phyloP scores from a whole-genome alignment of 805 yeast genomes.

The Saturnispora zaruensis region DNA sequence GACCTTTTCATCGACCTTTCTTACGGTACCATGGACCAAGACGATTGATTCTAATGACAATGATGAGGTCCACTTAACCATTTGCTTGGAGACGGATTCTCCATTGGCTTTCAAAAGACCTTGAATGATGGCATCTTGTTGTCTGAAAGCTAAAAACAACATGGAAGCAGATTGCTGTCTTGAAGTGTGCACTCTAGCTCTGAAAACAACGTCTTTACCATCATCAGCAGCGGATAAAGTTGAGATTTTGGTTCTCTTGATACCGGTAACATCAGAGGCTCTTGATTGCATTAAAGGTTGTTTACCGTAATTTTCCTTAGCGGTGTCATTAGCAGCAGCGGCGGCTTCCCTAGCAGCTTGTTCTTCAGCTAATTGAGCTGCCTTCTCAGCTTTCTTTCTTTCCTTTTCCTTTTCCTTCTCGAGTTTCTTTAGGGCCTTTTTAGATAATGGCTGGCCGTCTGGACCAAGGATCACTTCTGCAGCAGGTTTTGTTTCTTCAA shows the following conservation, averaged over 20 bases:
- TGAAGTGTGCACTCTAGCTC: slow-evolving; percentile 90
- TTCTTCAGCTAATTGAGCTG: slow-evolving; percentile 78
- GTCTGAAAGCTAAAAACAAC: slow-evolving; percentile 86
- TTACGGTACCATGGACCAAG: slow-evolving; percentile 76
- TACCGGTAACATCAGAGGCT: slow-evolving; percentile 45
- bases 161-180: slow-evolving; percentile 96
- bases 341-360: slow-evolving; percentile 66
- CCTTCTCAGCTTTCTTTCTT: slow-evolving; percentile 86
- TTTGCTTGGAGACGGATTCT: slow-evolving; percentile 72
- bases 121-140: slow-evolving; percentile 76
- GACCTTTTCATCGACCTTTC: slow-evolving; percentile 76
- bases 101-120: slow-evolving; percentile 72
- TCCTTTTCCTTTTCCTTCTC: slow-evolving; percentile 91
- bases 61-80: slow-evolving; percentile 92
- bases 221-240: slow-evolving; percentile 53
- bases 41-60: slow-evolving; percentile 87
- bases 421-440: slow-evolving; percentile 90
- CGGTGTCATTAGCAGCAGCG: slow-evolving; percentile 74
- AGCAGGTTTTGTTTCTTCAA: slow-evolving; percentile 12
- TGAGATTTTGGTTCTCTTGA: slow-evolving; percentile 49
- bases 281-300: slow-evolving; percentile 75
- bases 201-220: slow-evolving; percentile 70
- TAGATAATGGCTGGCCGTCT: slow-evolving; percentile 82
- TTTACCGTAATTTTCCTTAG: slow-evolving; percentile 83
- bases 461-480: slow-evolving; percentile 26